Percentiles rank a stretch among this genome's conserved stretches.
phyloP scores from a whole-genome alignment of 176 grass and related monocot species.

The Rhynchospora tenuis region DNA sequence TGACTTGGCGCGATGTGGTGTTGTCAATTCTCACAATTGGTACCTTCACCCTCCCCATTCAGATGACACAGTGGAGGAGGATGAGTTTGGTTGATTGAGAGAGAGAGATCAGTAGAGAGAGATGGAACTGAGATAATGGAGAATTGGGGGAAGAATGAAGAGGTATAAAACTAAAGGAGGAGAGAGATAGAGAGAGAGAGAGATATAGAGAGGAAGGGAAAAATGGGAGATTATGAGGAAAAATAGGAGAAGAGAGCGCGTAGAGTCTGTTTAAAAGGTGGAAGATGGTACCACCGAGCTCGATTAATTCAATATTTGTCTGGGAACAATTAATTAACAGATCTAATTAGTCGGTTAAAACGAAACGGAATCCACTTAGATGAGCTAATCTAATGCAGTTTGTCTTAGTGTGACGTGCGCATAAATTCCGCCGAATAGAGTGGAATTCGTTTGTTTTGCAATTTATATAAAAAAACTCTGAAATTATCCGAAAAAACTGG shows the following conservation, averaged over 20 bases:
- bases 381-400: neutral
- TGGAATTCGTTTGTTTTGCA: neutral
- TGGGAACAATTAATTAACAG: neutral
- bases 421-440: neutral
- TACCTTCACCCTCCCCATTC: constrained; percentile 67
- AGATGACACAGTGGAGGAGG: neutral
- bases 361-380: neutral
- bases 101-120: neutral
- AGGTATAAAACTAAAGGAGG: too few species aligned
- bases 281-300: too few species aligned
- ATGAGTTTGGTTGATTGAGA: neutral
- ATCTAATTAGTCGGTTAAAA: neutral
- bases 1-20: constrained; percentile 57
- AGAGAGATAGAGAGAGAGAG: neutral
- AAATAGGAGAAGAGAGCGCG: constrained; percentile 10
- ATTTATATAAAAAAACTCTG: neutral
- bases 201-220: neutral
- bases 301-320: neutral
- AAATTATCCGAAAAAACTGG: too few species aligned
- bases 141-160: neutral
- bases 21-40: constrained; percentile 76
- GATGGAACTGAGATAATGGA: neutral
- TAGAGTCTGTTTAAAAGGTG: neutral
- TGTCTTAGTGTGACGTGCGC: neutral
- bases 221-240: constrained; percentile 6